Base-by-base conservation (phyloP, 768 basidiomycete species). In the Kwoniella botswanensis region DNA sequence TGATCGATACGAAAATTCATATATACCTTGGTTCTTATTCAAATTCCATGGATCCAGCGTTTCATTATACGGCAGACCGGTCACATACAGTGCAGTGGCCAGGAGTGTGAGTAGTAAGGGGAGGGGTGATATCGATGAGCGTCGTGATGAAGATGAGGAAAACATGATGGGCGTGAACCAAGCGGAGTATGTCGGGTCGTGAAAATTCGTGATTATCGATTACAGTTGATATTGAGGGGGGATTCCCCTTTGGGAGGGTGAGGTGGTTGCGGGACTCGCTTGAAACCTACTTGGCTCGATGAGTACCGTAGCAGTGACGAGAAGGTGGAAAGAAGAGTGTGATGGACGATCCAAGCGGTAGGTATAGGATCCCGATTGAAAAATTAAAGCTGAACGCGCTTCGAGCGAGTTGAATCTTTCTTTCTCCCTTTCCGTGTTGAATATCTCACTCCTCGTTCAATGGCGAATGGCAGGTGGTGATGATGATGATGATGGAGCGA, bases 31-130 rank as follows among this genome's bases (percentile, higher is more conserved):
- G 63, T 82, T 82, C 64, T 83, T 83, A 63, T 83, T 83, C 55
- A 83, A 74, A 63, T 83, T 83, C 79, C 79, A 83, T 42, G 82
- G 74, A 57, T 83, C 82, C 21, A 83, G 71, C 11, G 81, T 79
- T 53, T 74, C 81, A 63, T 83, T 83, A 71, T 83, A 83, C 24
- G 56, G 56, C 65, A 67, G 44, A 41, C 42, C 65, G 11, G 65
- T 67, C 42, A 67, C 65, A 46, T 56, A 67, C 22, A 57, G n/a
- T 11, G 57, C 29, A 17, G 57, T 50, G 57, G 65, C 44, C 29
- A 67, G 54, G 24, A 67, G 57, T 21, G 59, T 61, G 59, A 61
- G 11, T 15, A 61, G 59, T 9, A 61, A 41, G 2, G 59, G 26
- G 42, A 61, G 11, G 11, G 59, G 59, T 43, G 59, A 61, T 61